phyloP scores from a whole-genome alignment of 2,329 filamentous ascomycete genomes.

The Pseudogymnoascus destructans region DNA sequence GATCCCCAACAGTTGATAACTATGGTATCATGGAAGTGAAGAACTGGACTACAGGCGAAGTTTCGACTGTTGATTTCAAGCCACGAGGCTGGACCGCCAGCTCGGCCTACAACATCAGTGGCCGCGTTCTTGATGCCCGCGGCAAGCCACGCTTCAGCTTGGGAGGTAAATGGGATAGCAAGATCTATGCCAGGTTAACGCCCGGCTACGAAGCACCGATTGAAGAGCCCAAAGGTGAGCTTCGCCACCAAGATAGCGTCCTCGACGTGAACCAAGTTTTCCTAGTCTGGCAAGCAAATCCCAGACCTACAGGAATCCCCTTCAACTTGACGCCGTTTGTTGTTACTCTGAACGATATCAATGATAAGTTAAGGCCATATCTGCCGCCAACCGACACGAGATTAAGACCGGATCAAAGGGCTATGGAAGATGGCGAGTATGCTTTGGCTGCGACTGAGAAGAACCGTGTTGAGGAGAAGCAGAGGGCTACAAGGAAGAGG shows the following conservation, averaged over 20 bases:
- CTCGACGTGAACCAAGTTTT: conserved; percentile 64
- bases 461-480: conserved; percentile 84
- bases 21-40: conserved; percentile 95
- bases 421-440: conserved; percentile 98
- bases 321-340: conserved; percentile 98
- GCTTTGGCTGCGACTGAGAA: conserved; percentile 89
- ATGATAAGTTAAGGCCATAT: conserved; percentile 63
- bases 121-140: conserved; percentile 67
- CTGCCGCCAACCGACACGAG: conserved; percentile 88
- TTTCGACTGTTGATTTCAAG: conserved; percentile 86
- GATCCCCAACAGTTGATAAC: conserved; percentile 93
- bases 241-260: conserved; percentile 37
- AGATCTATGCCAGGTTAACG: conserved; percentile 84
- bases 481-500: conserved; percentile 59
- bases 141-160: conserved; percentile 81
- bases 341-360: conserved; percentile 82
- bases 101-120: conserved; percentile 76
- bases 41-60: conserved; percentile 91
- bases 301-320: conserved; percentile 68
- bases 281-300: conserved; percentile 83
- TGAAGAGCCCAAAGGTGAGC: conserved; percentile 37
- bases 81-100: conserved; percentile 89
- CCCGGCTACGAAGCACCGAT: conserved; percentile 74
- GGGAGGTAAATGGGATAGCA: conserved; percentile 93
- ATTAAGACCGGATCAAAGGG: conserved; percentile 84